phyloP scores from a whole-genome alignment of 2,329 filamentous ascomycete genomes.

The Curvularia sp. region DNA sequence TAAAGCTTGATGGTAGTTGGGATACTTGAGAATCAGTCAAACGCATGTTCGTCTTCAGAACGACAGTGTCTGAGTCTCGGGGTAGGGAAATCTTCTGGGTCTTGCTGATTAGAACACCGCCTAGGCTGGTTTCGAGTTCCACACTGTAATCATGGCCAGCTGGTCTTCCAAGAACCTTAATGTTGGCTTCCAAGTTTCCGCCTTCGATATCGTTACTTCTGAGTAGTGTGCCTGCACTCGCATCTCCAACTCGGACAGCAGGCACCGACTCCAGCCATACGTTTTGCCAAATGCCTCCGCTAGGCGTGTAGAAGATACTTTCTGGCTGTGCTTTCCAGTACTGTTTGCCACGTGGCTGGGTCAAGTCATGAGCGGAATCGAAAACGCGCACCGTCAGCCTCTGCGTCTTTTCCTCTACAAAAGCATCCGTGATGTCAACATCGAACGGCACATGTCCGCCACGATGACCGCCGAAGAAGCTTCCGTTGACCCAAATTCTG shows the following conservation, averaged over 20 bases:
- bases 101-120: conserved; percentile 58
- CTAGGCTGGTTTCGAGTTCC: conserved; percentile 63
- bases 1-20: conserved; percentile 49
- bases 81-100: conserved; percentile 55
- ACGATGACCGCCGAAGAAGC: conserved; percentile 61
- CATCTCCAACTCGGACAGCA: conserved; percentile 60
- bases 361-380: conserved; percentile 69
- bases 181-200: conserved; percentile 59
- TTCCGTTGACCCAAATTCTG: conserved; percentile 64
- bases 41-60: conserved; percentile 59
- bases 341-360: conserved; percentile 72
- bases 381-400: conserved; percentile 64
- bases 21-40: conserved; percentile 55
- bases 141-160: conserved; percentile 59
- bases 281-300: conserved; percentile 65
- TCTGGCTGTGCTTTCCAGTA: conserved; percentile 69
- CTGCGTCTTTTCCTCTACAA: conserved; percentile 27
- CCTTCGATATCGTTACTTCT: conserved; percentile 62
- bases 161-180: conserved; percentile 60
- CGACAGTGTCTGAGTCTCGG: conserved; percentile 59
- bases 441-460: conserved; percentile 67
- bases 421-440: conserved; percentile 64
- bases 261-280: conserved; percentile 67
- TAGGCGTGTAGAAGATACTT: conserved; percentile 66
- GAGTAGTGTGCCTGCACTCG: conserved; percentile 65